Base-by-base conservation (phyloP, 108 stramenopile species). In the Conticribra weissflogii region DNA sequence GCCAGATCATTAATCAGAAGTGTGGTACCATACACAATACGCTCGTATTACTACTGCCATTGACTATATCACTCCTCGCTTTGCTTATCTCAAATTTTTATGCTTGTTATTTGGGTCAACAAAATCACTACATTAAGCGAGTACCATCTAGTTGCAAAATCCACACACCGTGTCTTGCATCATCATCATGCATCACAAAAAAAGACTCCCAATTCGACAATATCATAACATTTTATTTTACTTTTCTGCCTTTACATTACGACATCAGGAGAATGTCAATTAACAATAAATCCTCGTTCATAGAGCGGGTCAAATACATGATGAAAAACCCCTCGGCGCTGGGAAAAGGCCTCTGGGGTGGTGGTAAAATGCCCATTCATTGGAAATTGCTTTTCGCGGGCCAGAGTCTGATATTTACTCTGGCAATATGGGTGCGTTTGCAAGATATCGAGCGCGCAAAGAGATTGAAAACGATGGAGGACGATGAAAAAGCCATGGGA, bases 321-420 rank as follows among this genome's bases (percentile, higher is more conserved):
- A 41, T 41, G 36, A 41, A 5, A 12, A 41, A 12, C 36, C 62
- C 62, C n/a, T 48, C 47, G 3, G 25, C 46, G 15, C 22, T 63
- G 16, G 46, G 25, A 16, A 63, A 63, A 28, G 9, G 48, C 29
- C 62, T 63, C 4, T 63, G 62, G 62, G 62, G 62, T 2, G 44
- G 21, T 3, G 48, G 62, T 18, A 63, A 63, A 28, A 63, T 63
- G 62, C 62, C 62, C n/a, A 48, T 48, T 5, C 46, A 49, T 22
- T 63, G 62, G 62, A 63, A 63, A 27, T 4, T 63, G n/a, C 62
- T 63, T 0, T 63, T 63, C 25, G 49, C 62, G 1, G 47, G 16
- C 24, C 62, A 63, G 46, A 49, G 62, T 30, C 46, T 9, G 14
- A 63, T 63, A 22, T 63, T 63, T 48, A 21, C 46, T n/a, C 30